Percentiles rank a stretch among this genome's conserved stretches.
Conservation (phyloP, 2,329 filamentous ascomycete species). For the Alternaria novae-zelandiae region DNA sequence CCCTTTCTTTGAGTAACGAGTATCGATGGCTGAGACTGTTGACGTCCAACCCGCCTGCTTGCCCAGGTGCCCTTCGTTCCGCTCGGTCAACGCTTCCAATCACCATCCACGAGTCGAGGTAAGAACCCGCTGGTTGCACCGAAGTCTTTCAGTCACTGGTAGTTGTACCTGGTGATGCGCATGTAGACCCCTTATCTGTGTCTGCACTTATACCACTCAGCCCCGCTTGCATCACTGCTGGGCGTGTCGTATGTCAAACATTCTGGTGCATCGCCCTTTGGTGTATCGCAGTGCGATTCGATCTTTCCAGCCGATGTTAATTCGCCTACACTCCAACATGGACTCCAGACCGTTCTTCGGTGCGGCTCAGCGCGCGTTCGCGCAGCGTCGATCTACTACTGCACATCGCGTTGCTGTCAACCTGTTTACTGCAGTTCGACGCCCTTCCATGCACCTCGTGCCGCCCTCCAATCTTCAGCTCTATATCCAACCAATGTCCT, state of each 20-base stretch:
- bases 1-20: not conserved
- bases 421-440: not conserved
- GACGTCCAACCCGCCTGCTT: not conserved
- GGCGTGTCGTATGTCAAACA: not conserved
- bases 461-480: conserved; percentile 8
- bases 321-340: not conserved
- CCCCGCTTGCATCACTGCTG: not conserved
- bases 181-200: not conserved
- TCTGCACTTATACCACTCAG: not conserved
- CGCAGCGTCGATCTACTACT: conserved; percentile 18
- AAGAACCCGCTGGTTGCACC: not conserved
- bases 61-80: not conserved
- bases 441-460: conserved; percentile 15
- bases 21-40: not conserved
- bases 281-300: not conserved
- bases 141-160: not conserved
- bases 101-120: not conserved
- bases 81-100: not conserved
- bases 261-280: not conserved
- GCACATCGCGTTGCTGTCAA: conserved; percentile 5
- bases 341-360: not conserved
- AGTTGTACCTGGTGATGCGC: not conserved
- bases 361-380: conserved; percentile 16
- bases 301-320: not conserved
- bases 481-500: conserved; percentile 9